Conservation (phyloP, 768 basidiomycete genomes). For the Suillus subaureus region DNA sequence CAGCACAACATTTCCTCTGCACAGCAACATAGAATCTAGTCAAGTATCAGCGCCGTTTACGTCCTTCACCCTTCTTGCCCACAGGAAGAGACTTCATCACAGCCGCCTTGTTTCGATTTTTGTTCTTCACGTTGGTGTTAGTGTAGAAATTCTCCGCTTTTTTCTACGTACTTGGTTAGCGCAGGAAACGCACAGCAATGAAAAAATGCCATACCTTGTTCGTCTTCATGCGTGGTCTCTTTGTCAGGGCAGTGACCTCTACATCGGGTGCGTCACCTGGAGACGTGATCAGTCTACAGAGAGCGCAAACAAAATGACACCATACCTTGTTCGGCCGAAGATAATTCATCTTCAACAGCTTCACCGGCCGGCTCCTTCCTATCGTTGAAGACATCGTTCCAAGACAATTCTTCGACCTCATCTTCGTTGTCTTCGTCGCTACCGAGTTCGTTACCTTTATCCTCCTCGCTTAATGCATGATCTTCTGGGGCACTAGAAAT, state of each 20-base stretch:
- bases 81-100: slow-evolving; percentile 57
- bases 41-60: slow-evolving; percentile 35
- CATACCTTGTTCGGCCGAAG: slow-evolving; percentile 24
- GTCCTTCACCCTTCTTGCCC: slow-evolving; percentile 50
- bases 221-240: slow-evolving; percentile 87
- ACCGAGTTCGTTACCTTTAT: slow-evolving; percentile 41
- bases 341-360: slow-evolving; percentile 11
- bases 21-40: slow-evolving; percentile 10
- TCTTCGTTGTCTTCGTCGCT: slow-evolving; percentile 40
- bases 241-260: slow-evolving; percentile 34
- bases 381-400: slow-evolving; percentile 87
- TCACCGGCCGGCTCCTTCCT: slow-evolving; percentile 31
- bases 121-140: slow-evolving; percentile 84
- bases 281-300: slow-evolving; percentile 13
- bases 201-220: slow-evolving; percentile 64
- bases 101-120: slow-evolving; percentile 67
- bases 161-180: slow-evolving; percentile 50
- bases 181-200: neutral
- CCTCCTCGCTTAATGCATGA: slow-evolving; percentile 23
- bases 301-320: slow-evolving; percentile 8
- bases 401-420: slow-evolving; percentile 61
- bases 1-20: slow-evolving; percentile 6
- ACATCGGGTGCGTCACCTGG: slow-evolving; percentile 37
- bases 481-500: slow-evolving; percentile 12
- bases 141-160: slow-evolving; percentile 91